Evolutionary conservation across 140 eudicot species (phyloP), one percentile per base, ranked within the genome.

Genomic region (Ambrosia hybrid): DNA sequence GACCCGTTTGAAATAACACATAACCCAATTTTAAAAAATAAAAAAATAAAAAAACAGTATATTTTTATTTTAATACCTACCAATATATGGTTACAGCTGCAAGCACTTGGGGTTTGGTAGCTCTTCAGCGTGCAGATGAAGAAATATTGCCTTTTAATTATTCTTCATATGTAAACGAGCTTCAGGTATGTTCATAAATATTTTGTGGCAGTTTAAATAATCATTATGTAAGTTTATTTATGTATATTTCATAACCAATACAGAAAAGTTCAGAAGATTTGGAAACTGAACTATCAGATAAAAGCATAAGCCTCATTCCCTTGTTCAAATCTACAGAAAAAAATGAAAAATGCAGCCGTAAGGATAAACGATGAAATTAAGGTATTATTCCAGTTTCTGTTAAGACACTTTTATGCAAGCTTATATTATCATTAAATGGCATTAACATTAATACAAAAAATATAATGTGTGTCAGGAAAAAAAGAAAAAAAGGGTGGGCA

Each of bases 41-140:
- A 46, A 46, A 6, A 6, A 46, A 61, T n/a, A n/a, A n/a, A n/a
- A n/a, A n/a, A n/a, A n/a, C 33, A 21, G 41, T 8, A 46, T 11
- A 4, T 46, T n/a, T n/a, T n/a, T 49, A 49, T 49, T 10, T 49
- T n/a, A 38, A 12, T 3, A 59, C 14, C 2, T 59, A 0, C 43
- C 1, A 57, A 67, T 39, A 10, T 11, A 17, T 65, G 34, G 58
- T 9, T 62, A 80, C 88, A 92, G 96, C 83, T 79, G 88, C 98
- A 48, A 92, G 88, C 84, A 75, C 89, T 65, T 89, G 98, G 96
- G 98, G 98, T 51, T 78, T 85, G 48, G 85, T 92, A 48, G 98
- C 92, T 75, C 96, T 92, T 77, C 78, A 71, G 81, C 95, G 89
- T 53, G 98, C 96, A 71, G 96, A 92, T 53, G 88, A 89, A n/a